These are phyloP conservation scores for Acer campestre DNA, from an alignment of 345 rosid genomes.

Conservation along the genomic window DNA sequence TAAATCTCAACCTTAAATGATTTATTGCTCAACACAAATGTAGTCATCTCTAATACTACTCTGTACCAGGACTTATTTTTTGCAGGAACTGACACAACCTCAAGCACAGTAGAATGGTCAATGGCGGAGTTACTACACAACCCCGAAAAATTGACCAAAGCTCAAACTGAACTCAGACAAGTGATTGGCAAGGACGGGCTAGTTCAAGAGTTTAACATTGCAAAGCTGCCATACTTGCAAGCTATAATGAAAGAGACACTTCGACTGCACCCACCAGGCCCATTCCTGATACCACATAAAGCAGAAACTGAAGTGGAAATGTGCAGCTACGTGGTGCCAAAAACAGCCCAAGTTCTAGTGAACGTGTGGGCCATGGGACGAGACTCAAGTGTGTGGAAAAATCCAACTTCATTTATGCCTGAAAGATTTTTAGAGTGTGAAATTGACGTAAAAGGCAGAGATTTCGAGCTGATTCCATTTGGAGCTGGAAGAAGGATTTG, in stretches of 20 bases:
- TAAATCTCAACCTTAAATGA: too few relatives aligned
- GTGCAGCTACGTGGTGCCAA: slow-evolving; percentile 30
- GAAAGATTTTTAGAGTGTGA: slow-evolving; percentile 26
- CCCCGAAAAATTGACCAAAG: slow-evolving; percentile 22
- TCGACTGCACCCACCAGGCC: slow-evolving; percentile 43
- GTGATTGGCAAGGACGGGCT: slow-evolving; percentile 30
- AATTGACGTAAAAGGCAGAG: too few relatives aligned
- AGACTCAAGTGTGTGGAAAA: slow-evolving; percentile 38
- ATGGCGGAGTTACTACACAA: slow-evolving; percentile 23
- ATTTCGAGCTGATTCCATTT: background rate
- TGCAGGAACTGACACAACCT: slow-evolving; percentile 51
- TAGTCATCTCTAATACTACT: too few relatives aligned
- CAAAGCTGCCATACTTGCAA: slow-evolving; percentile 32
- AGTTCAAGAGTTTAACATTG: slow-evolving; percentile 38
- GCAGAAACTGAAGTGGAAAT: slow-evolving; percentile 32
- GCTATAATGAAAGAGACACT: slow-evolving; percentile 36
- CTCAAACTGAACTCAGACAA: slow-evolving; percentile 28
- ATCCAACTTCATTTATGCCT: slow-evolving; percentile 31
- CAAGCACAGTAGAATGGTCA: slow-evolving; percentile 39
- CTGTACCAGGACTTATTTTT: slow-evolving; percentile 39
- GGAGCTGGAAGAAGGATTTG: slow-evolving; percentile 39
- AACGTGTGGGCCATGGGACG: slow-evolving; percentile 44
- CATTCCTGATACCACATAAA: slow-evolving; percentile 36
- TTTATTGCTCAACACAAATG: slow-evolving; percentile 1
- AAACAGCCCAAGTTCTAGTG: slow-evolving; percentile 37